Conservation (phyloP, 2,329 filamentous ascomycete species). For the Sphaerulina vaccinii region DNA sequence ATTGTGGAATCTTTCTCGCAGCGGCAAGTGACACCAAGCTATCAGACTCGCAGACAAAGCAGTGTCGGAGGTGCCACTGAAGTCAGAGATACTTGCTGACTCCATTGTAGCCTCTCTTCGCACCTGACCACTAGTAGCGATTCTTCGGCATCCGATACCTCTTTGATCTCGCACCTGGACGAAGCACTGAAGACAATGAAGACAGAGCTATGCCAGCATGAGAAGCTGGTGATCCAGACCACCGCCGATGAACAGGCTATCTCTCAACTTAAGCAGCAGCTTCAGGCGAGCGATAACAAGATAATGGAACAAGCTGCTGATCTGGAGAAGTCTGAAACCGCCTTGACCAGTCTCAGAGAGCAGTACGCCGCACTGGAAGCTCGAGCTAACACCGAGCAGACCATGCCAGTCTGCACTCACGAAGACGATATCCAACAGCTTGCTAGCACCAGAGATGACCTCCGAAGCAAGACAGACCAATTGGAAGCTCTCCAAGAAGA, state of each 20-base stretch:
- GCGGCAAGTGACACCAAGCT: constrained; percentile 10
- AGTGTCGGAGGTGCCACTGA: neutral
- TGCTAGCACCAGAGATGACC: neutral
- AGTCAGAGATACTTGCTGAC: neutral
- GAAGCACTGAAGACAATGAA: constrained; percentile 24
- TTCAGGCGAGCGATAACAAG: constrained; percentile 11
- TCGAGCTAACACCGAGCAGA: neutral
- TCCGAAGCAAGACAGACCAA: constrained; percentile 1
- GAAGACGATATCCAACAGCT: neutral
- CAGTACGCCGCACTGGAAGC: constrained; percentile 12
- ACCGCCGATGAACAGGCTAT: constrained; percentile 22
- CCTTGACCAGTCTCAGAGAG: constrained; percentile 13
- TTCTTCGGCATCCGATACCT: neutral
- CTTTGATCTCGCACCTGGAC: constrained; percentile 17
- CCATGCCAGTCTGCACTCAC: neutral
- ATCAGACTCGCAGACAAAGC: neutral
- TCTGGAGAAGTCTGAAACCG: constrained; percentile 4
- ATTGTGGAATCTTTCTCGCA: constrained; percentile 23
- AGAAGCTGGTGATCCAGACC: constrained; percentile 23
- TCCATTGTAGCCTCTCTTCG: neutral
- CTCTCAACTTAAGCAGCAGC: constrained; percentile 18
- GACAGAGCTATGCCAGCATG: constrained; percentile 18
- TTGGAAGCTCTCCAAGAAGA: neutral
- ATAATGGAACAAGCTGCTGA: constrained; percentile 8
- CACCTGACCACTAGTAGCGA: neutral